Conservation (phyloP, 371 early-diverging fungal genomes). For the Circinella umbellata region DNA sequence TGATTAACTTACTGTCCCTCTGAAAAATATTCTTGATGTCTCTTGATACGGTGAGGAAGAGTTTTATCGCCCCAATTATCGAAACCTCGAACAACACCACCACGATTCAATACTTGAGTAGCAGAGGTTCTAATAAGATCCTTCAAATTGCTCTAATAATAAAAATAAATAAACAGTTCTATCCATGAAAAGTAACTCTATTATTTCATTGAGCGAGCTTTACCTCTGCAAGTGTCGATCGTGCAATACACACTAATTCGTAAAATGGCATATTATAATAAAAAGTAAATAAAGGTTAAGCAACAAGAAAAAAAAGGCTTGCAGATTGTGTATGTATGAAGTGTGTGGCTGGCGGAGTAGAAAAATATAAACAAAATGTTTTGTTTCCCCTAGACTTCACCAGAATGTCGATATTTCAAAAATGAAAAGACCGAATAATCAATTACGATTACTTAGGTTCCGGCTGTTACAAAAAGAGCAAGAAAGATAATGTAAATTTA, state of each 20-base stretch:
- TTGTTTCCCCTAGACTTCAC: too few species aligned
- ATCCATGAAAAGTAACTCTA: too few species aligned
- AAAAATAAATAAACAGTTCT: neutral
- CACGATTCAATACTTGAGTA: conserved; percentile 68
- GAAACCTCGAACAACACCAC: conserved; percentile 82
- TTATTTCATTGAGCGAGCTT: neutral
- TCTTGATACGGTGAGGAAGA: conserved; percentile 70
- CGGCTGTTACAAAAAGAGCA: too few species aligned
- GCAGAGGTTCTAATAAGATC: conserved; percentile 73
- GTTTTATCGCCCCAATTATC: conserved; percentile 67
- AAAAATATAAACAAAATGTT: too few species aligned
- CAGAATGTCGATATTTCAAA: too few species aligned
- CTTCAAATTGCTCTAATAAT: conserved; percentile 58
- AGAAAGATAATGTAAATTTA: too few species aligned
- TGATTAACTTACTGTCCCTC: conserved; percentile 62
- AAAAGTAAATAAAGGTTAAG: neutral
- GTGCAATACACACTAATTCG: conserved; percentile 72
- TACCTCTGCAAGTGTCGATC: conserved; percentile 62
- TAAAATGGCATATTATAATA: conserved; percentile 67
- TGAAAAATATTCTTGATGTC: conserved; percentile 68
- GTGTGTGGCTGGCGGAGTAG: too few species aligned
- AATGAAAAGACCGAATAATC: too few species aligned
- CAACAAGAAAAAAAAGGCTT: neutral
- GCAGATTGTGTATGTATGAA: too few species aligned
- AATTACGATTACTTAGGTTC: too few species aligned